Evolutionary conservation across 2,329 filamentous ascomycete species (phyloP).

Genomic region (Rhytidhysteron rufulum): DNA sequence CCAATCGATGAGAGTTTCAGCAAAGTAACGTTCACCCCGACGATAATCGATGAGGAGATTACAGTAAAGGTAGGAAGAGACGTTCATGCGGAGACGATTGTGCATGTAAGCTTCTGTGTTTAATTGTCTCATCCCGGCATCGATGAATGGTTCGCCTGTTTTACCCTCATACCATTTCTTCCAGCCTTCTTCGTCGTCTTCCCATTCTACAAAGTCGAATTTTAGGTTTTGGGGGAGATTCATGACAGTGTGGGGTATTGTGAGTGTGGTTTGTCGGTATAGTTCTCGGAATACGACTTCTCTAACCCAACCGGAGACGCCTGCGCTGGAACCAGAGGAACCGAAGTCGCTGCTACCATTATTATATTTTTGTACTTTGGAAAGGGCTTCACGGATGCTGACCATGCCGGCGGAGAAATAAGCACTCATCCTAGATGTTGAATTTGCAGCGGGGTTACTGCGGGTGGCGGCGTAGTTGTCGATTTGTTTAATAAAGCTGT

Average conservation of each 20-base stretch:
- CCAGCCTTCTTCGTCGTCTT: slow-evolving; percentile 49
- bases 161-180: slow-evolving; percentile 46
- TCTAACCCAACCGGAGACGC: slow-evolving; percentile 45
- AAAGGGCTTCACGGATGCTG: slow-evolving; percentile 44
- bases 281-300: slow-evolving; percentile 51
- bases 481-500: slow-evolving; percentile 40
- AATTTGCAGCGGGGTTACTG: slow-evolving; percentile 40
- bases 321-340: slow-evolving; percentile 30
- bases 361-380: slow-evolving; percentile 40
- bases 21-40: slow-evolving; percentile 49
- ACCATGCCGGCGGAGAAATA: slow-evolving; percentile 47
- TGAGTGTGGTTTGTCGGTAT: slow-evolving; percentile 47
- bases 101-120: slow-evolving; percentile 51
- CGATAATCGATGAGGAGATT: slow-evolving; percentile 50
- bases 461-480: slow-evolving; percentile 40
- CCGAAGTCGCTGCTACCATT: slow-evolving; percentile 42
- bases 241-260: slow-evolving; percentile 47
- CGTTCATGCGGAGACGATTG: slow-evolving; percentile 51
- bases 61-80: slow-evolving; percentile 44
- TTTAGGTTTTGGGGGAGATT: slow-evolving; percentile 51
- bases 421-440: slow-evolving; percentile 40
- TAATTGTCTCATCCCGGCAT: slow-evolving; percentile 51
- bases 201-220: slow-evolving; percentile 50
- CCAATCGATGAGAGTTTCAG: slow-evolving; percentile 47
- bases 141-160: slow-evolving; percentile 48